phyloP scores from a whole-genome alignment of 345 rosid species.

The Geranium brycei region DNA sequence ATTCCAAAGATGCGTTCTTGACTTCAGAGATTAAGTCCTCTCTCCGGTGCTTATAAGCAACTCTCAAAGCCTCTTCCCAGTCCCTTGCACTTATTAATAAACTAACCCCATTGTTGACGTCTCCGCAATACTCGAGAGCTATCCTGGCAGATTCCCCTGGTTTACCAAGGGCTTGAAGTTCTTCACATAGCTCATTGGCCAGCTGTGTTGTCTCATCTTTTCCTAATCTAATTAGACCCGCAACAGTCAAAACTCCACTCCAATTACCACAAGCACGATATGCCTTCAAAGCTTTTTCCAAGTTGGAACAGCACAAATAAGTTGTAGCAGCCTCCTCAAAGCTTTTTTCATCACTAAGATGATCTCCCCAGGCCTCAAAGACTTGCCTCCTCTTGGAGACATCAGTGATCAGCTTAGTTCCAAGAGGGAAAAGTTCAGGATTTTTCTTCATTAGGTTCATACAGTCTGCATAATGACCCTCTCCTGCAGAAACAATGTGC shows the following conservation, averaged over 20 bases:
- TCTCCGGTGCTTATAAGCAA: slow-evolving; percentile 53
- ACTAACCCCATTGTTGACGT: slow-evolving; percentile 49
- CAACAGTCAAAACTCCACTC: slow-evolving; percentile 80
- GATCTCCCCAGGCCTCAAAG: slow-evolving; percentile 91
- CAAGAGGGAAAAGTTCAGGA: slow-evolving; percentile 72
- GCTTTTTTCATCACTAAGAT: slow-evolving; percentile 57
- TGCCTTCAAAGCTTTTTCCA: slow-evolving; percentile 79
- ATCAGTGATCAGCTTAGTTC: slow-evolving; percentile 61
- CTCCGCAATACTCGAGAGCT: slow-evolving; percentile 74
- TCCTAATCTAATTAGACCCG: slow-evolving; percentile 65
- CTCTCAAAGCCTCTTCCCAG: slow-evolving; percentile 92
- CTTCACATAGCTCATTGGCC: slow-evolving; percentile 83
- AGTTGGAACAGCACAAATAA: slow-evolving; percentile 60
- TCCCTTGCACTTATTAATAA: slow-evolving; percentile 72
- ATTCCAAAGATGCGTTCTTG: slow-evolving; percentile 58
- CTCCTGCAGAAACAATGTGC: slow-evolving; percentile 75
- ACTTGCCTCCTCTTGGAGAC: slow-evolving; percentile 40
- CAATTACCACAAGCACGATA: slow-evolving; percentile 79
- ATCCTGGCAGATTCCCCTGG: slow-evolving; percentile 92
- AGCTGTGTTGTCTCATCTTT: slow-evolving; percentile 54
- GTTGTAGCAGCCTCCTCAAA: slow-evolving; percentile 82
- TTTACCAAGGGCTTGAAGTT: slow-evolving; percentile 85
- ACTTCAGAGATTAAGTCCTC: slow-evolving; percentile 54
- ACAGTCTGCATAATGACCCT: slow-evolving; percentile 48
- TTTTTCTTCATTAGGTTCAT: slow-evolving; percentile 64